Evolutionary conservation across 1,284 basidiomycete genomes (phyloP), one percentile per base, ranked within the genome.

Genomic region (Sphaerobolus stellatus): DNA sequence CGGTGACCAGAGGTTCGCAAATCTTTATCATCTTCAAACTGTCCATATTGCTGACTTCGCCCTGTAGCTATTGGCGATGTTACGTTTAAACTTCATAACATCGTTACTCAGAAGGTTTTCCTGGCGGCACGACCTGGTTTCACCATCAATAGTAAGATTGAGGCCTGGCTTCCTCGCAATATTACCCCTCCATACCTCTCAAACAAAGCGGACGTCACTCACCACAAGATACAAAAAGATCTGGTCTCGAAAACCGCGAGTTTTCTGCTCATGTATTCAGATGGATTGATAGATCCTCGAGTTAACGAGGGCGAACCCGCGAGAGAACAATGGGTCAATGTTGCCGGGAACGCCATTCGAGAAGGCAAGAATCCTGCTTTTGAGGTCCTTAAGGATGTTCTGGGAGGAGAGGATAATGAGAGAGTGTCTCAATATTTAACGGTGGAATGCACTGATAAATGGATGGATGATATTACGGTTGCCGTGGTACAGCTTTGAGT

Each of bases 391-490:
- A 75, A 82, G 59, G 71, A 77, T 6, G 80, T 77, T 1, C 70
- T 88, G 20, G 84, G 86, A 31, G 83, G 84, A 11, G 77, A 82
- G 13, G 75, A 80, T 56, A 64, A 71, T 54, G 70, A 71, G 54
- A 70, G 73, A 29, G 80, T 86, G 31, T 86, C 84, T 29, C 76
- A 76, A 58, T 77, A 80, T 58, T 64, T 88, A 66, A 88, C 84
- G 31, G 67, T 87, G 58, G 82, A 88, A 59, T 79, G 85, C 79
- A 80, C 83, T 48, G 70, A 68, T 25, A 76, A 80, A 7, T 88
- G 86, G 85, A 75, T 88, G 59, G 86, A 88, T 59, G 86, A 88
- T 66, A 82, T 85, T 9, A 75, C 84, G 11, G 79, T 88, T 54
- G 72, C 88, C 57, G 85, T 88, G 41, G 80, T 84, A 58, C 77